Base-by-base conservation (phyloP, 371 early-diverging fungal genomes). In the Lichtheimia corymbifera region DNA sequence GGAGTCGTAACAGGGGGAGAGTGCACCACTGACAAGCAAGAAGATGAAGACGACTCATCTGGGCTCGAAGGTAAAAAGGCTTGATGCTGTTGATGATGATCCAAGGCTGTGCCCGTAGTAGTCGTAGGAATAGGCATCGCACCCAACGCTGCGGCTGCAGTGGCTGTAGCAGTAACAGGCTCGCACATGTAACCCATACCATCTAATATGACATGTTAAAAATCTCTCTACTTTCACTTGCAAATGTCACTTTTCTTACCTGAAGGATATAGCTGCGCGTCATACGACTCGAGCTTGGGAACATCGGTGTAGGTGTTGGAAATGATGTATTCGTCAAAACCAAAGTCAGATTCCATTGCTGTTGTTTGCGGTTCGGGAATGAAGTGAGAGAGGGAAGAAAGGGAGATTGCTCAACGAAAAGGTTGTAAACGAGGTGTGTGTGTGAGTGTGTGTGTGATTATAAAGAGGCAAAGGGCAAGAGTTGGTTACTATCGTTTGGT, bases 271-370 rank as follows among this genome's bases (percentile, higher is more conserved):
- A 76, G 58, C 63, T 70, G 76, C 47, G 73, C 73, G 63, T 72
- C 72, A 59, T 68, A 71, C 41, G 69, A 62, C 64, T 73, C 77
- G 27, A 74, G 61, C 55, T 77, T 77, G 55, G 70, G 55, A 52
- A 63, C 63, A 45, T 68, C 62, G 44, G 74, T 55, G 59, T 70
- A 76, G 49, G 71, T 73, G 20, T 67, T 68, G 27, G 74, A 70
- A 74, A 77, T 72, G 66, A 77, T 77, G 70, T 77, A 77, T 60
- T 77, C 78, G 54, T 77, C 78, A 72, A 77, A 77, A 56, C 72
- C 71, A 61, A 72, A 74, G 65, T 74, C 72, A 52, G 52, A 52
- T 27, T 56, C n/a, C 20, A 44, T 45, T 28, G 18, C 18, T 55
- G 35, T 40, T 55, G 15, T 20, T 55, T 20, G 30, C 24, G 15